phyloP scores from a whole-genome alignment of 371 early-diverging fungal genomes.

The Rhizomucor miehei region DNA sequence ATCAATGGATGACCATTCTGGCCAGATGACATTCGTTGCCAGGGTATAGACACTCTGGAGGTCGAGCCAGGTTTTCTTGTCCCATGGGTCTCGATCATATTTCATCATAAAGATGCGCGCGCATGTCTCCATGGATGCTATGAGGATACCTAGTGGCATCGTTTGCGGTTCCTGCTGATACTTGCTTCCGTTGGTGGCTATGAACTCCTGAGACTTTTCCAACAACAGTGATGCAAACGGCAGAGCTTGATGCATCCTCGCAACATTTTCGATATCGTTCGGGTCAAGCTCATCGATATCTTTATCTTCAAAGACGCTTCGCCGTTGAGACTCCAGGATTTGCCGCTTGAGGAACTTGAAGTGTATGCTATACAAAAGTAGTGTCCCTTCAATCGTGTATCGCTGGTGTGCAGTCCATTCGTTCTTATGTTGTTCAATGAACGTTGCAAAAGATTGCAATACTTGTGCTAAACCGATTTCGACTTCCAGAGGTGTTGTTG shows the following conservation, averaged over 20 bases:
- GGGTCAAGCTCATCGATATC: neutral
- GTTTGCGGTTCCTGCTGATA: neutral
- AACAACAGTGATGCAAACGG: neutral
- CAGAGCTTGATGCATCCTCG: neutral
- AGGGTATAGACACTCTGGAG: neutral
- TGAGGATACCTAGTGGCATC: neutral
- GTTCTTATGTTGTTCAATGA: conserved; percentile 44
- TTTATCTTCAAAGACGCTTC: neutral
- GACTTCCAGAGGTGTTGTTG: neutral
- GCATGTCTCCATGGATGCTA: neutral
- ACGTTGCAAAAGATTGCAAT: conserved; percentile 26
- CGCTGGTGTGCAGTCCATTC: conserved; percentile 25
- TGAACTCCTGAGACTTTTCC: neutral
- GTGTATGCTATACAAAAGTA: conserved; percentile 21
- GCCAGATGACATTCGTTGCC: neutral
- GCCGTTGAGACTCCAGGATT: neutral
- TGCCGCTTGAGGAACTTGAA: conserved; percentile 14
- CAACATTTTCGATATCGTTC: neutral
- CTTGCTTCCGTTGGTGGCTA: too few species aligned
- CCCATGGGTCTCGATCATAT: neutral
- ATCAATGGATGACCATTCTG: neutral
- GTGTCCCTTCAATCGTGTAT: conserved; percentile 22
- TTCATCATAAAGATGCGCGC: neutral
- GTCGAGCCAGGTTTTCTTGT: neutral
- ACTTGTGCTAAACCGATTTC: conserved; percentile 9